A percentile compares a stretch with the other conserved stretches of the same genome.
Evolutionary conservation across 345 rosid genomes (phyloP).

Genomic region (Boechera stricta): DNA sequence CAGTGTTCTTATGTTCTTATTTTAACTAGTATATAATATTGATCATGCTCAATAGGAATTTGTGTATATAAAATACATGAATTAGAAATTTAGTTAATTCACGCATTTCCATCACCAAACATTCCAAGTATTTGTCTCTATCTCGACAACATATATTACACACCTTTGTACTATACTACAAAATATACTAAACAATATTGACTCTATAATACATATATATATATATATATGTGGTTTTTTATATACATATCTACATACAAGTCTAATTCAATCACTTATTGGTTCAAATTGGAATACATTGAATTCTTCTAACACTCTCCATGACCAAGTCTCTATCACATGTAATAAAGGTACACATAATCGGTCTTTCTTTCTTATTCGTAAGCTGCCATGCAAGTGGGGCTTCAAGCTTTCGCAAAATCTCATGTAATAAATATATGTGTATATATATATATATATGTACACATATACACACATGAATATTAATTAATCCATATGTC

Average conservation of each 20-base stretch:
- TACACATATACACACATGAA: not conserved
- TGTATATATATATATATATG: too few relatives aligned
- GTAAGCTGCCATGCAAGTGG: constrained; percentile 47
- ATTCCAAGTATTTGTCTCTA: constrained; percentile 46
- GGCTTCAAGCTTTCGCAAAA: constrained; percentile 38
- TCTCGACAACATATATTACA: constrained; percentile 41
- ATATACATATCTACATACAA: constrained; percentile 10
- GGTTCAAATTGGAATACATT: not conserved
- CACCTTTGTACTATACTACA: constrained; percentile 25
- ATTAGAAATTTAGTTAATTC: constrained; percentile 16
- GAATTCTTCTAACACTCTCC: constrained; percentile 1
- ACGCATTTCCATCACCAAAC: constrained; percentile 44
- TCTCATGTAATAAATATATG: constrained; percentile 12
- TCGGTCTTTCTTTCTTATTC: constrained; percentile 39
- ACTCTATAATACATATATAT: not conserved
- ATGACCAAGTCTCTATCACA: constrained; percentile 44
- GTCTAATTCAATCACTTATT: constrained; percentile 34
- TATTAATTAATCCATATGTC: not conserved
- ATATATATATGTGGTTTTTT: not conserved
- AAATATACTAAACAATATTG: constrained; percentile 22
- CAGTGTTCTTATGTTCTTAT: not conserved
- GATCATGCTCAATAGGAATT: not conserved
- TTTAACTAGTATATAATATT: not conserved
- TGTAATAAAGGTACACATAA: constrained; percentile 36
- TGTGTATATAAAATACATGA: constrained; percentile 6